These are phyloP conservation scores for Protomyces arabidopsidicola DNA, from an alignment of 1,139 yeast genomes.

Conservation along the genomic window DNA sequence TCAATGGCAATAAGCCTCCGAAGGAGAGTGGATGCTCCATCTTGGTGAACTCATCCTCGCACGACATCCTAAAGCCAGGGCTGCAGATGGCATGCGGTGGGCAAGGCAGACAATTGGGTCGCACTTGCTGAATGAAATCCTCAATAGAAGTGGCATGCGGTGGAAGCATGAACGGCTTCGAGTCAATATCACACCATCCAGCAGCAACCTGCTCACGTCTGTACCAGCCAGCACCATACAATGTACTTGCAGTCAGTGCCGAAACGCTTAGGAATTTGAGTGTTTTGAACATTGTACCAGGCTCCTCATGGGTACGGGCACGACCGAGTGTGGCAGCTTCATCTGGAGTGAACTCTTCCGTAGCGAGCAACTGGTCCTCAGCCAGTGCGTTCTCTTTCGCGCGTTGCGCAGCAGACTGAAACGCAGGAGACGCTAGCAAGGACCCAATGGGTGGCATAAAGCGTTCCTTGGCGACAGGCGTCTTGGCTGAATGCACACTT, in stretches of 20 bases:
- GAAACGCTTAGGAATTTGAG: neutral
- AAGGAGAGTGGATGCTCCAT: conserved; percentile 54
- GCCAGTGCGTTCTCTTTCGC: conserved; percentile 18
- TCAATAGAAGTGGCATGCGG: conserved; percentile 21
- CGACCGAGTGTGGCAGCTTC: conserved; percentile 24
- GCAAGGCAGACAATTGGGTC: conserved; percentile 69
- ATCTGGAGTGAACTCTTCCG: conserved; percentile 28
- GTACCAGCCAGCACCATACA: conserved; percentile 37
- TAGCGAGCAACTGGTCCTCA: conserved; percentile 1
- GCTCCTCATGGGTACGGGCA: conserved; percentile 14
- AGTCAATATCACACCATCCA: conserved; percentile 42
- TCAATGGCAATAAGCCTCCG: conserved; percentile 55
- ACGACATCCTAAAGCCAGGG: conserved; percentile 54
- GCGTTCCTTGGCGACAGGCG: conserved; percentile 7
- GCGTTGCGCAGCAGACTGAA: conserved; percentile 25
- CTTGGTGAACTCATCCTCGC: conserved; percentile 64
- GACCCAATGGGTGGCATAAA: conserved; percentile 23
- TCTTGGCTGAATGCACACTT: neutral
- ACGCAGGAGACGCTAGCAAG: conserved; percentile 17
- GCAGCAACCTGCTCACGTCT: conserved; percentile 36
- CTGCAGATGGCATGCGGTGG: conserved; percentile 79
- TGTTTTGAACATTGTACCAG: conserved; percentile 7
- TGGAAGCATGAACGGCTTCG: conserved; percentile 6
- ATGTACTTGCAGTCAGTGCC: conserved; percentile 10
- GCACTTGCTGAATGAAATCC: conserved; percentile 37